Conservation (phyloP, 352 stramenopile genomes). For the Phytophthora cajani region DNA sequence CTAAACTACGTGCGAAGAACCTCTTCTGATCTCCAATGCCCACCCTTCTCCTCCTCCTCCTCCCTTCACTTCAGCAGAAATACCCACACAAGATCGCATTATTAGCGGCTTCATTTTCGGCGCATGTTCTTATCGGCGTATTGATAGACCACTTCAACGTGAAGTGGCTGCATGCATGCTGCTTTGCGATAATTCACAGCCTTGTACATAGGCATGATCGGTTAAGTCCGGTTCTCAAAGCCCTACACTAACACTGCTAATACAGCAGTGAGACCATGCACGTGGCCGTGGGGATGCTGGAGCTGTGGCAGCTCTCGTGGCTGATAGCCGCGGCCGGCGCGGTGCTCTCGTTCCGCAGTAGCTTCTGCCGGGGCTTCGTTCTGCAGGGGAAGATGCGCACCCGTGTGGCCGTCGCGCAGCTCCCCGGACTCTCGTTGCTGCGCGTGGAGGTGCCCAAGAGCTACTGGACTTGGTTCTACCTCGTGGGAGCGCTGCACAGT, state of each 20-base stretch:
- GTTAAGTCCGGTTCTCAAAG: conserved; percentile 12
- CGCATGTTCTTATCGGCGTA: conserved; percentile 21
- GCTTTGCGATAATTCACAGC: background rate
- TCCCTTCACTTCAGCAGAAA: conserved; percentile 5
- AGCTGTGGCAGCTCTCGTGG: conserved; percentile 46
- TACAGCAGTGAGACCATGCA: conserved; percentile 7
- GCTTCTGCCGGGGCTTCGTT: conserved; percentile 47
- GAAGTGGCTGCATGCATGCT: background rate
- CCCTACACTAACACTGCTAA: background rate
- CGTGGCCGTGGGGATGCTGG: conserved; percentile 22
- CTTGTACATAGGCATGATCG: conserved; percentile 27
- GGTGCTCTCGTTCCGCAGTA: conserved; percentile 44
- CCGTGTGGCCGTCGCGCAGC: conserved; percentile 26
- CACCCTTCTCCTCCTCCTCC: background rate
- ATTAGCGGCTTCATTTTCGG: conserved; percentile 20
- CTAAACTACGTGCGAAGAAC: background rate
- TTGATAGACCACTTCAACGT: conserved; percentile 22
- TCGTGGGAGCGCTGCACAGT: conserved; percentile 61
- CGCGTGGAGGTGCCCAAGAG: conserved; percentile 59
- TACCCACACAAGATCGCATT: conserved; percentile 12
- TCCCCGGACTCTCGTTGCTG: conserved; percentile 38
- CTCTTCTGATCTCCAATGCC: conserved; percentile 12
- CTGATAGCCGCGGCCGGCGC: conserved; percentile 34
- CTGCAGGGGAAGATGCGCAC: conserved; percentile 54
- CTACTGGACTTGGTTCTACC: conserved; percentile 81